Conservation (phyloP, 1,284 basidiomycete genomes). For the Pascua sp. region DNA sequence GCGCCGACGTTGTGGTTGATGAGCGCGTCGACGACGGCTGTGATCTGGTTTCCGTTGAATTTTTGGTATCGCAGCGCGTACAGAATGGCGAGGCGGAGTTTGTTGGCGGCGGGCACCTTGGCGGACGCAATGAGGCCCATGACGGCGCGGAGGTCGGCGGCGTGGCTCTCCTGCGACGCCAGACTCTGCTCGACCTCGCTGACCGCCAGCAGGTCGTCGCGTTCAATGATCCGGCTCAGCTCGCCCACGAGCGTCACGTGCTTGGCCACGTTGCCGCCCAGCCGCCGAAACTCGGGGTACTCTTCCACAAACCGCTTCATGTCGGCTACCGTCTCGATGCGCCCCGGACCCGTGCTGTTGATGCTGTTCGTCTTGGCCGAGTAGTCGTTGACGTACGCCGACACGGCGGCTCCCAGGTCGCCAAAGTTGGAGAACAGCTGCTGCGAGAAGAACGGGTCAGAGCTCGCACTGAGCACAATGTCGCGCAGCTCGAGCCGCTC, state of each 20-base stretch:
- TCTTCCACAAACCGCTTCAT: slow-evolving; percentile 99
- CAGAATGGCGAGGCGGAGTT: slow-evolving; percentile 87
- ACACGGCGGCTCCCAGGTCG: slow-evolving; percentile 88
- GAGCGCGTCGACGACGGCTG: slow-evolving; percentile 74
- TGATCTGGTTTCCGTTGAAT: slow-evolving; percentile 77
- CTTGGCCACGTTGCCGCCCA: slow-evolving; percentile 97
- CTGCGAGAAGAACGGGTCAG: slow-evolving; percentile 91
- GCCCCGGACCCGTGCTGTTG: slow-evolving; percentile 50
- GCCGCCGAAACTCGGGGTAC: slow-evolving; percentile 93
- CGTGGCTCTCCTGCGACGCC: slow-evolving; percentile 79
- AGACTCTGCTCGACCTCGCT: slow-evolving; percentile 96
- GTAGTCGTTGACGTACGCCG: slow-evolving; percentile 91
- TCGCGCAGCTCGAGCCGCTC: slow-evolving; percentile 84
- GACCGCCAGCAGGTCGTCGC: slow-evolving; percentile 79
- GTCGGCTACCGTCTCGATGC: slow-evolving; percentile 93
- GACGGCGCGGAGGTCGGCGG: slow-evolving; percentile 78
- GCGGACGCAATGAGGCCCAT: slow-evolving; percentile 67
- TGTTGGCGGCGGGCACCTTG: slow-evolving; percentile 69
- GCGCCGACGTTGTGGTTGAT: slow-evolving; percentile 75
- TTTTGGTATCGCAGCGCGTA: slow-evolving; percentile 96
- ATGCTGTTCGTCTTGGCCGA: slow-evolving; percentile 66
- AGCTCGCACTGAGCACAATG: slow-evolving; percentile 85
- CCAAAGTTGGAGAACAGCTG: slow-evolving; percentile 94
- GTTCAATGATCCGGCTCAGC: slow-evolving; percentile 81
- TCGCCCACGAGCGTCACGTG: slow-evolving; percentile 97